A percentile compares a stretch with the other conserved stretches of the same genome.
These are phyloP conservation scores for Eutypella sp. DNA, from an alignment of 2,329 filamentous ascomycete genomes.

Conservation along the genomic window DNA sequence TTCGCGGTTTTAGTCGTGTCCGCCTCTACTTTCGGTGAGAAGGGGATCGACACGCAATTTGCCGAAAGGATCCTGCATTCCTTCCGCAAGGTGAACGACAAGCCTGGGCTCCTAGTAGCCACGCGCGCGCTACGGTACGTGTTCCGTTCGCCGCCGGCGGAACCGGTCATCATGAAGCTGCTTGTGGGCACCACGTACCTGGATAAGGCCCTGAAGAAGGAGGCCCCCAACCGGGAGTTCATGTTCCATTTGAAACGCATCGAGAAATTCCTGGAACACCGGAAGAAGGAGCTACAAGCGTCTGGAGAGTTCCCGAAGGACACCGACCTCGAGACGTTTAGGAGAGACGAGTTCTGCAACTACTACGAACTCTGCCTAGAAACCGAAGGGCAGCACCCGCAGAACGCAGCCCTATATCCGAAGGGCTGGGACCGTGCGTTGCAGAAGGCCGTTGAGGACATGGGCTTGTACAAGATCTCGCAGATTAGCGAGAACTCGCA, in stretches of 20 bases:
- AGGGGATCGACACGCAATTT: slow-evolving; percentile 41
- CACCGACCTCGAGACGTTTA: slow-evolving; percentile 29
- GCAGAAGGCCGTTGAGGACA: background rate
- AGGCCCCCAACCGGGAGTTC: slow-evolving; percentile 32
- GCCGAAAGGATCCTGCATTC: slow-evolving; percentile 46
- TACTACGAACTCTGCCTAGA: slow-evolving; percentile 37
- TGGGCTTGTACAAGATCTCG: background rate
- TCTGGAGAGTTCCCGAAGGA: slow-evolving; percentile 22
- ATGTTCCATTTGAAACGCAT: slow-evolving; percentile 37
- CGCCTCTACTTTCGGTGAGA: slow-evolving; percentile 37
- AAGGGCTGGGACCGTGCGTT: background rate
- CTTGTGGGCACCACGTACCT: slow-evolving; percentile 40
- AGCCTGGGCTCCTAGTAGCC: slow-evolving; percentile 41
- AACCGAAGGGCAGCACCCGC: slow-evolving; percentile 6
- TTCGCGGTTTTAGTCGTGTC: slow-evolving; percentile 48
- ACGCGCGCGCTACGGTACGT: slow-evolving; percentile 37
- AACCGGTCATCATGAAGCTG: slow-evolving; percentile 43
- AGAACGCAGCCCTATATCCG: background rate
- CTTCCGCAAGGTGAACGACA: slow-evolving; percentile 42
- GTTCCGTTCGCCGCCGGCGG: slow-evolving; percentile 40
- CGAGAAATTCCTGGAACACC: slow-evolving; percentile 32
- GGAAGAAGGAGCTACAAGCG: slow-evolving; percentile 18
- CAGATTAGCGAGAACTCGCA: background rate
- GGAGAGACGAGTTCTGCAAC: slow-evolving; percentile 36
- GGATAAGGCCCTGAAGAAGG: slow-evolving; percentile 12